Evolutionary conservation across 805 yeast genomes (phyloP), one percentile per base, ranked within the genome.

Genomic region (Wickerhamiella slavikovae): DNA sequence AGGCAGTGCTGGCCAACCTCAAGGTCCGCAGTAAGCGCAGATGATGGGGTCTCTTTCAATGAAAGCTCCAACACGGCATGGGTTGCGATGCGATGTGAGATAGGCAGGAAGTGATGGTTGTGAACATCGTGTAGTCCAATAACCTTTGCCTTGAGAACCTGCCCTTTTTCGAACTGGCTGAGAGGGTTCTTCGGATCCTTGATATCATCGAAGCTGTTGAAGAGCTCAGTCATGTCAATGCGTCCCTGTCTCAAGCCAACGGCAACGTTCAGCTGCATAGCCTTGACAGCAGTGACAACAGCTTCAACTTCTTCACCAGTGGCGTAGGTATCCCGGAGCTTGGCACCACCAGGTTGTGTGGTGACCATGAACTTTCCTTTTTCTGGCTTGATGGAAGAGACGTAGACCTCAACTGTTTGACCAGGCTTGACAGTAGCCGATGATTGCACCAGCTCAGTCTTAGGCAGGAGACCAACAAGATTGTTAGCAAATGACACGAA

Each of bases 211-310:
- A 56, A 49, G 0, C 49, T 39, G 30, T 66, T 69, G 50, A 66
- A 75, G 23, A 75, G 55, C 50, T 80, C 76, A 12, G 82, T 64
- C 12, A 73, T 58, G 41, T 79, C 92, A 34, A 83, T 53, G 47
- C 91, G 66, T 22, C 92, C 95, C 42, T 67, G 75, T 45, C 75
- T 71, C 35, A 74, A 89, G 30, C 89, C 82, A 27, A 82, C 56
- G 29, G 64, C 64, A 13, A 83, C 75, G 41, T 71, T 71, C 39
- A 83, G 55, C 52, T 78, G 89, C 4, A 78, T 68, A 19, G 65
- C 68, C 46, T 75, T 77, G 22, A 77, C 62, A 1, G 71, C 55
- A 28, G 62, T 70, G 32, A 83, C 53, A 12, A 47, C 44, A 23
- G 73, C 85, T 35, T 64, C 61, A 6, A 82, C 70, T 17, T 37